Conservation (phyloP, 768 basidiomycete genomes). For the Lenzites betulinus region DNA sequence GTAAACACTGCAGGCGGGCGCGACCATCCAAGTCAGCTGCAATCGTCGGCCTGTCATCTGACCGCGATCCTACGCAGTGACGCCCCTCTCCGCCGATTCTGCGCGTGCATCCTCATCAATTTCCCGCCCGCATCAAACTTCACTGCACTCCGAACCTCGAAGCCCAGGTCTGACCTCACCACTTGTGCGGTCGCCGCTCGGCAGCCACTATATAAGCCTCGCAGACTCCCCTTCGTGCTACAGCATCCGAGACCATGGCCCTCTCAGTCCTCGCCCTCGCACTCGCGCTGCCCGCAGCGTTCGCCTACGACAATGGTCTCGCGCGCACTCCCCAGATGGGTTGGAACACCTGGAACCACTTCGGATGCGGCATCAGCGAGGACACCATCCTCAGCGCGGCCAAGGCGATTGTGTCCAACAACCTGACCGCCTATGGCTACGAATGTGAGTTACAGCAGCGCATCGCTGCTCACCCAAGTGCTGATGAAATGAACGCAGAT, state of each 20-base stretch:
- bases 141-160: neutral
- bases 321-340: slow-evolving; percentile 40
- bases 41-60: slow-evolving; percentile 3
- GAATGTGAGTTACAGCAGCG: slow-evolving; percentile 32
- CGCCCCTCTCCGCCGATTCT: slow-evolving; percentile 1
- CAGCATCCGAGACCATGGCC: slow-evolving; percentile 3
- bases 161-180: slow-evolving; percentile 9
- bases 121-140: slow-evolving; percentile 6
- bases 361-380: slow-evolving; percentile 40
- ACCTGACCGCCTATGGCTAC: slow-evolving; percentile 39
- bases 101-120: slow-evolving; percentile 3
- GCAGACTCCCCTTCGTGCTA: neutral
- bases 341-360: slow-evolving; percentile 43
- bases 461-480: neutral
- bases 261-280: slow-evolving; percentile 14
- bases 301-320: slow-evolving; percentile 32
- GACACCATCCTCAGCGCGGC: slow-evolving; percentile 39
- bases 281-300: slow-evolving; percentile 10
- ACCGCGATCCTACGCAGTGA: neutral
- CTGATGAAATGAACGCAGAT: slow-evolving; percentile 26
- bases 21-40: slow-evolving; percentile 3
- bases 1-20: neutral
- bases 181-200: too few species aligned
- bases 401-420: slow-evolving; percentile 33
- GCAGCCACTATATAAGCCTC: neutral